Conservation (phyloP, 345 rosid genomes). For the Sonneratia alba region DNA sequence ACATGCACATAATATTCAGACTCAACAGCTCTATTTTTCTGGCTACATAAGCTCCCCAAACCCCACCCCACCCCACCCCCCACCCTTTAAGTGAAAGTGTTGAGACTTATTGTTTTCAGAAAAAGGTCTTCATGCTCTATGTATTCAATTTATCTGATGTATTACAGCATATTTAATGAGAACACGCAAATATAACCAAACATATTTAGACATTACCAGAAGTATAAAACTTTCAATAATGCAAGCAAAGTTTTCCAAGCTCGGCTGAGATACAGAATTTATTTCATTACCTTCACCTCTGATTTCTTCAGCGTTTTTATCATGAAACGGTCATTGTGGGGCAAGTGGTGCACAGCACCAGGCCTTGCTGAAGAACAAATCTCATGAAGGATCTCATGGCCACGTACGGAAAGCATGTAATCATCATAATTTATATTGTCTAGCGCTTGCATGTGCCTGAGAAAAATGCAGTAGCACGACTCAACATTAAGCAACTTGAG, state of each 20-base stretch:
- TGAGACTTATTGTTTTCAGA: not conserved
- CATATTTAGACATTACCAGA: not conserved
- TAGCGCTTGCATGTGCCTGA: slow-evolving; percentile 35
- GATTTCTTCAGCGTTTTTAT: slow-evolving; percentile 42
- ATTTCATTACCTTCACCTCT: slow-evolving; percentile 36
- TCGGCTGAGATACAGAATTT: not conserved
- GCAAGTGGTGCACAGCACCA: slow-evolving; percentile 28
- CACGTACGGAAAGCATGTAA: slow-evolving; percentile 34
- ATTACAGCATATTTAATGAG: not conserved
- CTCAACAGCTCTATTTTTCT: not conserved
- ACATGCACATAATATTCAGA: not conserved
- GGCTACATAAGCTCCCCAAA: not conserved
- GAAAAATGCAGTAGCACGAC: not conserved
- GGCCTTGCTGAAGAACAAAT: slow-evolving; percentile 27
- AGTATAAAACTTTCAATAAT: not conserved
- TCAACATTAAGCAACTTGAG: not conserved
- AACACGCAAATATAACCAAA: not conserved
- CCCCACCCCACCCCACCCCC: not conserved
- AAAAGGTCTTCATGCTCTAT: not conserved
- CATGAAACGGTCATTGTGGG: slow-evolving; percentile 29
- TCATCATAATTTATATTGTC: slow-evolving; percentile 31
- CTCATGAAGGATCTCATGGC: slow-evolving; percentile 33
- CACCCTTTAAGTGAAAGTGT: not conserved
- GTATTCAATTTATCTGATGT: not conserved
- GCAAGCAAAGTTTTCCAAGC: not conserved